phyloP scores from a whole-genome alignment of 1,139 yeast genomes.

The Scheffersomyces illinoinensis region DNA sequence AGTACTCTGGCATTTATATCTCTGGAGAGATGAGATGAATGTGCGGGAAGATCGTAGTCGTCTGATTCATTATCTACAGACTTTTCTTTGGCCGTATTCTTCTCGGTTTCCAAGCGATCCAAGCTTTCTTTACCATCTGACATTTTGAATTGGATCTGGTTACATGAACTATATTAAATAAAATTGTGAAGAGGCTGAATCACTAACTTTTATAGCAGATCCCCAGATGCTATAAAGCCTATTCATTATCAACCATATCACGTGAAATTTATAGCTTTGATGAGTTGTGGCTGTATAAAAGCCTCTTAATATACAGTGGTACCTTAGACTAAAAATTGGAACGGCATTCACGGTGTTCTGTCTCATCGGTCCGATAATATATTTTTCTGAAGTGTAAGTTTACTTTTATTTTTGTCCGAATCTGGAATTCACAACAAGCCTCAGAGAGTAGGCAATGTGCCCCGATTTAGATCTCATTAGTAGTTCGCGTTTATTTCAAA shows the following conservation, averaged over 20 bases:
- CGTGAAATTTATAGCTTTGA: background rate
- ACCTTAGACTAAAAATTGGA: background rate
- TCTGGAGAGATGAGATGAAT: background rate
- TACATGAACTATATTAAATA: background rate
- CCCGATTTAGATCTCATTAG: background rate
- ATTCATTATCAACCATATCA: background rate
- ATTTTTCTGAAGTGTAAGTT: background rate
- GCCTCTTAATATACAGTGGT: background rate
- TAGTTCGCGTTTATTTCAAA: background rate
- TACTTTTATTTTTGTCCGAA: background rate
- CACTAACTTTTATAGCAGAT: background rate
- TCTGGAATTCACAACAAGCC: background rate
- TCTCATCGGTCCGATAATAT: background rate
- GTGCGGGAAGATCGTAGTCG: background rate
- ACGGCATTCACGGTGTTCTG: background rate
- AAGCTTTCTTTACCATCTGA: background rate
- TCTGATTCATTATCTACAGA: background rate
- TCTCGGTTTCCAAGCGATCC: background rate
- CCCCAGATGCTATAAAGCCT: background rate
- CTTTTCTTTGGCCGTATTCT: background rate
- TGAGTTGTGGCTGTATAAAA: background rate
- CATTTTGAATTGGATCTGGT: background rate
- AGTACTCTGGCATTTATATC: constrained; percentile 1
- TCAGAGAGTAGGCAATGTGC: background rate
- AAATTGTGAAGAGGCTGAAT: background rate